Evolutionary conservation across 2,329 filamentous ascomycete genomes (phyloP).

Genomic region (Endoconidiophora laricicola): DNA sequence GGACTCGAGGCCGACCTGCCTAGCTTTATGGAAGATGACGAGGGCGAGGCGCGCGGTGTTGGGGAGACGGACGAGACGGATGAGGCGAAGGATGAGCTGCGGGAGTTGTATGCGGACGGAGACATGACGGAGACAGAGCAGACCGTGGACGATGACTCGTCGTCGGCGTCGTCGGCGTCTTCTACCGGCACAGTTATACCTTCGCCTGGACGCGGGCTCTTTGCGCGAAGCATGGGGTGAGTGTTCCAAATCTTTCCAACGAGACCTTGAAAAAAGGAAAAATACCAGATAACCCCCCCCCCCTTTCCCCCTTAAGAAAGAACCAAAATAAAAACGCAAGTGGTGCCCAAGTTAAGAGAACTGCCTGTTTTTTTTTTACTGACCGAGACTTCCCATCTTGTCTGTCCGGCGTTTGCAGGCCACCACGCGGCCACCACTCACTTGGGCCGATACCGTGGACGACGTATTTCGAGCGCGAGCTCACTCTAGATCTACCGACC

Average conservation of each 20-base stretch:
- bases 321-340: too few species aligned
- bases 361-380: too few species aligned
- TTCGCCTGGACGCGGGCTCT: conserved; percentile 54
- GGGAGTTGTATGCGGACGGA: not conserved
- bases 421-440: conserved; percentile 30
- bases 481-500: conserved; percentile 45
- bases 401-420: too few species aligned
- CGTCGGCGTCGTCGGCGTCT: conserved; percentile 50
- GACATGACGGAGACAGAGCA: conserved; percentile 13
- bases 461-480: conserved; percentile 76
- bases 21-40: not conserved
- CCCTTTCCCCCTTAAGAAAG: too few species aligned
- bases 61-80: conserved; percentile 2
- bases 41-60: not conserved
- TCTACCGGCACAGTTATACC: conserved; percentile 86
- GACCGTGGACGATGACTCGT: conserved; percentile 44
- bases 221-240: conserved; percentile 54
- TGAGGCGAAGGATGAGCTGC: not conserved
- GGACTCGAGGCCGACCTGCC: conserved; percentile 4
- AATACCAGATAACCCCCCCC: too few species aligned
- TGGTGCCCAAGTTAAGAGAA: too few species aligned
- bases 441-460: conserved; percentile 66
- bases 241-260: conserved; percentile 15
- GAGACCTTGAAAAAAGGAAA: too few species aligned
- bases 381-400: too few species aligned